Conservation (phyloP, 495 filamentous ascomycete species). For the Lasiosphaeria miniovina region DNA sequence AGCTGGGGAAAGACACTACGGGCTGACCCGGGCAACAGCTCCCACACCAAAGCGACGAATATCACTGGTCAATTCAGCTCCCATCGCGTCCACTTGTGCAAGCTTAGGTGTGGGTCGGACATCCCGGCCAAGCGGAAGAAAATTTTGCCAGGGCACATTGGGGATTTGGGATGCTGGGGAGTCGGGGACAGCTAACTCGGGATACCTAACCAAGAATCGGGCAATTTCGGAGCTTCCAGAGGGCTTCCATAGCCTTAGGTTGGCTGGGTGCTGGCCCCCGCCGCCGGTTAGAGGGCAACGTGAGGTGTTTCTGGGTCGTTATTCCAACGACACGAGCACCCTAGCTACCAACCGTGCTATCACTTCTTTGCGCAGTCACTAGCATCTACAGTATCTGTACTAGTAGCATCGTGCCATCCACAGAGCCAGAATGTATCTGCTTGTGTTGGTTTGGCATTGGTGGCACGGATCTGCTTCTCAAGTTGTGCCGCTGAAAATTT, state of each 20-base stretch:
- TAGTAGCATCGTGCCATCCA: too few relatives aligned
- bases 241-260: too few relatives aligned
- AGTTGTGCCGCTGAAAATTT: conserved; percentile 29
- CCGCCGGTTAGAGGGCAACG: too few relatives aligned
- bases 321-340: too few relatives aligned
- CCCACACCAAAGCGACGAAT: conserved; percentile 16
- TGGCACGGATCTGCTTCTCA: not conserved
- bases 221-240: conserved; percentile 5
- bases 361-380: too few relatives aligned
- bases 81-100: conserved; percentile 25
- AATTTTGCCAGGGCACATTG: not conserved
- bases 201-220: not conserved
- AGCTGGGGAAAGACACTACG: conserved; percentile 29
- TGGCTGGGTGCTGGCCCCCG: too few relatives aligned
- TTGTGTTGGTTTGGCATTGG: conserved; percentile 26
- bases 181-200: not conserved
- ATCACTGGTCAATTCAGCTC: conserved; percentile 33
- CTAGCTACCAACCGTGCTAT: too few relatives aligned
- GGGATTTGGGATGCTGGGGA: not conserved
- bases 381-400: too few relatives aligned
- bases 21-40: conserved; percentile 40
- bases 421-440: conserved; percentile 11
- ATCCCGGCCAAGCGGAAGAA: conserved; percentile 11
- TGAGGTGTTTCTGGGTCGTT: too few relatives aligned
- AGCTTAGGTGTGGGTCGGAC: conserved; percentile 24